Conservation (phyloP, 495 filamentous ascomycete species). For the Rusavskia elegans region DNA sequence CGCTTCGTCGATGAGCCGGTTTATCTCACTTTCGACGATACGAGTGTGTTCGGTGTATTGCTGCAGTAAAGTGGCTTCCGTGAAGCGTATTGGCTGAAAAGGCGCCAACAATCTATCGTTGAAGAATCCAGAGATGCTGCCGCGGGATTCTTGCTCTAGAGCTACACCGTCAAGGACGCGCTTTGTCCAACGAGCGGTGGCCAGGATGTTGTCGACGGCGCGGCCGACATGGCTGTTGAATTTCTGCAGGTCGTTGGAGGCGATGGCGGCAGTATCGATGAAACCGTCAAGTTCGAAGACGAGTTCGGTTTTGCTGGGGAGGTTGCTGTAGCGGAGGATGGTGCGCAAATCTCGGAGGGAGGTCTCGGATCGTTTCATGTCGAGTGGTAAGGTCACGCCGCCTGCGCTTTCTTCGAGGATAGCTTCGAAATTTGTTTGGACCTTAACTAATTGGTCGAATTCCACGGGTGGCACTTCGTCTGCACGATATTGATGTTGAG, state of each 20-base stretch:
- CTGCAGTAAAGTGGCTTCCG: conserved; percentile 35
- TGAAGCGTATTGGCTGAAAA: conserved; percentile 37
- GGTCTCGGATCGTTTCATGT: conserved; percentile 52
- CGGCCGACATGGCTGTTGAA: conserved; percentile 56
- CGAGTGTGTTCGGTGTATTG: conserved; percentile 49
- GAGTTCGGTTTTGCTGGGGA: conserved; percentile 38
- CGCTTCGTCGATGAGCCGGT: conserved; percentile 44
- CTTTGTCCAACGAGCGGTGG: conserved; percentile 50
- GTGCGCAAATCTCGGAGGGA: conserved; percentile 53
- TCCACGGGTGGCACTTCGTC: conserved; percentile 25
- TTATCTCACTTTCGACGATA: conserved; percentile 48
- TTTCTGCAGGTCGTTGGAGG: conserved; percentile 39
- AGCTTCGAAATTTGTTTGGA: conserved; percentile 49
- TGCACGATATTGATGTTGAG: conserved; percentile 6
- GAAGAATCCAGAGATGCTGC: conserved; percentile 24
- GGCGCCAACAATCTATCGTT: conserved; percentile 33
- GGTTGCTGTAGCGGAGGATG: conserved; percentile 36
- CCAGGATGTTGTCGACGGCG: conserved; percentile 53
- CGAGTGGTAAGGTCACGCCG: conserved; percentile 42
- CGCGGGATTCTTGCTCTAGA: conserved; percentile 19
- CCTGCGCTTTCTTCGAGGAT: conserved; percentile 43
- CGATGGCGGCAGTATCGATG: conserved; percentile 40
- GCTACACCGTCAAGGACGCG: conserved; percentile 30
- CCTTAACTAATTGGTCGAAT: conserved; percentile 49
- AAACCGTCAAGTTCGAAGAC: conserved; percentile 51